These are phyloP conservation scores for Dentipellis sp. DNA, from an alignment of 768 basidiomycete genomes.

Conservation along the genomic window DNA sequence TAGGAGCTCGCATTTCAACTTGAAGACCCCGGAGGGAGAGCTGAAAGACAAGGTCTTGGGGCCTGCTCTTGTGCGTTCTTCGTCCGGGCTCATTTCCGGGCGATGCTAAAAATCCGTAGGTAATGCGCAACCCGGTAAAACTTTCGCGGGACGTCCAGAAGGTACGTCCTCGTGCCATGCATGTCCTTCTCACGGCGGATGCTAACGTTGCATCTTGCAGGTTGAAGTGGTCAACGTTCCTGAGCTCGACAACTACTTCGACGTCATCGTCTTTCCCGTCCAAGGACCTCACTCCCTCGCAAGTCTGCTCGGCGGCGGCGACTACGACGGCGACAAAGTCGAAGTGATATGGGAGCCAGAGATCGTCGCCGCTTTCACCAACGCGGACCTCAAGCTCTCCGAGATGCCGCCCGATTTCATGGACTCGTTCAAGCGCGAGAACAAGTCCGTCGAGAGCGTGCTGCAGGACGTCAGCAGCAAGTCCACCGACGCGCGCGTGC, in stretches of 20 bases:
- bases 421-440: constrained; percentile 31
- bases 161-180: constrained; percentile 23
- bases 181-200: background rate
- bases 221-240: constrained; percentile 46
- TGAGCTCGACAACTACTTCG: constrained; percentile 36
- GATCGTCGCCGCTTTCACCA: constrained; percentile 45
- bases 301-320: constrained; percentile 59
- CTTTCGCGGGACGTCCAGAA: constrained; percentile 60
- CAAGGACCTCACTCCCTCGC: constrained; percentile 38
- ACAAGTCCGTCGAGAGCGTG: constrained; percentile 28
- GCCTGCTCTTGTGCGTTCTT: constrained; percentile 40
- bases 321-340: constrained; percentile 64
- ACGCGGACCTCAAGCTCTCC: constrained; percentile 40
- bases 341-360: constrained; percentile 48
- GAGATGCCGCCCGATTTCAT: constrained; percentile 37
- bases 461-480: background rate
- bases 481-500: constrained; percentile 19
- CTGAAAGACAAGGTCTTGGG: constrained; percentile 43
- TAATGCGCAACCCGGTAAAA: constrained; percentile 64
- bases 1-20: constrained; percentile 35
- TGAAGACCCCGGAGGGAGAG: constrained; percentile 32
- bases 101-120: constrained; percentile 20
- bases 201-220: constrained; percentile 22
- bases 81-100: background rate
- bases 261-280: constrained; percentile 42